Conservation (phyloP, 192 early-diverging fungal genomes). For the Umbelopsis isabellina region DNA sequence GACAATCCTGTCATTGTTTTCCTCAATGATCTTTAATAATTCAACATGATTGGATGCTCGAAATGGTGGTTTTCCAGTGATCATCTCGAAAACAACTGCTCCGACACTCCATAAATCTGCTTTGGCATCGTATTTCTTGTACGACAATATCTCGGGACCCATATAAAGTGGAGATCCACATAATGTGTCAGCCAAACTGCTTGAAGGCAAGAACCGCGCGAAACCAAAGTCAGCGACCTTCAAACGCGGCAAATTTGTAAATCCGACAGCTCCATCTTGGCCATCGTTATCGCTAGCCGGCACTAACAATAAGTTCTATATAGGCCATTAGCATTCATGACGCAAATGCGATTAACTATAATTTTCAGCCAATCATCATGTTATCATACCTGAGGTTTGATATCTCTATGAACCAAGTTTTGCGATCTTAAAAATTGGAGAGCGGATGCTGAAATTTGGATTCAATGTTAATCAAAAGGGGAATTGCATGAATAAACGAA, state of each 20-base stretch:
- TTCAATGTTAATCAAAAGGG: slow-evolving; percentile 27
- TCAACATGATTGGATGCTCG: slow-evolving; percentile 94
- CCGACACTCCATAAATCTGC: slow-evolving; percentile 98
- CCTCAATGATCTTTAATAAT: slow-evolving; percentile 88
- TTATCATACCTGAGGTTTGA: slow-evolving; percentile 87
- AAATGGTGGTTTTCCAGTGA: slow-evolving; percentile 89
- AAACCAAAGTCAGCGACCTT: slow-evolving; percentile 99
- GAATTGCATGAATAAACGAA: slow-evolving; percentile 1
- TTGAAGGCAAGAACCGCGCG: slow-evolving; percentile 82
- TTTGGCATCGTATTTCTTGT: slow-evolving; percentile 93
- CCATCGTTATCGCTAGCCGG: slow-evolving; percentile 53
- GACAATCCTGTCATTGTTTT: slow-evolving; percentile 77
- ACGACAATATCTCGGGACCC: slow-evolving; percentile 86
- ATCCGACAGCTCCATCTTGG: slow-evolving; percentile 41
- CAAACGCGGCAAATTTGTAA: slow-evolving; percentile 71
- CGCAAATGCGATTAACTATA: not conserved
- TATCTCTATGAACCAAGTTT: slow-evolving; percentile 93
- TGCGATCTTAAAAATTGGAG: slow-evolving; percentile 86
- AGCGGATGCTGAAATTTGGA: slow-evolving; percentile 63
- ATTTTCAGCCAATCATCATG: not conserved
- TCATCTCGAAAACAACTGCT: slow-evolving; percentile 93
- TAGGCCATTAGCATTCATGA: not conserved
- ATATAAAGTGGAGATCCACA: slow-evolving; percentile 98
- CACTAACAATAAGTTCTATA: slow-evolving; percentile 80
- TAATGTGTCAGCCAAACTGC: slow-evolving; percentile 90